phyloP scores from a whole-genome alignment of 306 rosid genomes.

The Medicago ruthenica region DNA sequence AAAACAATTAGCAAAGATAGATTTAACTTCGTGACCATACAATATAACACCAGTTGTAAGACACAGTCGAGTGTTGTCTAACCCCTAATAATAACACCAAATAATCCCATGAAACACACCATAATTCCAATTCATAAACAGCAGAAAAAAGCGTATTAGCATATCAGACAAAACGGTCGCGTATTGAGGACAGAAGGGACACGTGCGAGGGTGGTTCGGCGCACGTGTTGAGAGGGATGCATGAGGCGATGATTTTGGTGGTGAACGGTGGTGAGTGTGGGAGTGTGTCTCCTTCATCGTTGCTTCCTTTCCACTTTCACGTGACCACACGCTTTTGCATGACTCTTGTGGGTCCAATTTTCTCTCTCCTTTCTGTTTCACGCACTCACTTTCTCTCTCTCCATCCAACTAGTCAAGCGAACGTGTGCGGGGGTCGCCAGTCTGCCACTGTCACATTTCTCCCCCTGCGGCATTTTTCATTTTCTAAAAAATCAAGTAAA shows the following conservation, averaged over 20 bases:
- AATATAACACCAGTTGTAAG: no score
- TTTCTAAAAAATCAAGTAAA: no score
- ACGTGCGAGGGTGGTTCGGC: constrained; percentile 45
- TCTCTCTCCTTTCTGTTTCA: neutral
- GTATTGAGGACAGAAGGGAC: neutral
- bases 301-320: constrained; percentile 34
- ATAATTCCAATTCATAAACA: no score
- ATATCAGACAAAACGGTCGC: constrained; percentile 4
- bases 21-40: no score
- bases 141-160: no score
- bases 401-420: neutral
- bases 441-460: neutral
- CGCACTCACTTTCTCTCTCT: neutral
- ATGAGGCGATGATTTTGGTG: constrained; percentile 24
- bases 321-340: constrained; percentile 41
- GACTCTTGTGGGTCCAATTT: constrained; percentile 35
- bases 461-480: no score
- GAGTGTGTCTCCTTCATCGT: neutral
- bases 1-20: no score
- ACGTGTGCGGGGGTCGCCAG: neutral
- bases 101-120: no score
- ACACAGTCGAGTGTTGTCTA: no score
- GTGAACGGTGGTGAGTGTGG: neutral
- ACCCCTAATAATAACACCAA: no score
- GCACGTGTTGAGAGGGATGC: constrained; percentile 49